Evolutionary conservation across 2,329 filamentous ascomycete species (phyloP).

Genomic region (Fusarium napiforme): DNA sequence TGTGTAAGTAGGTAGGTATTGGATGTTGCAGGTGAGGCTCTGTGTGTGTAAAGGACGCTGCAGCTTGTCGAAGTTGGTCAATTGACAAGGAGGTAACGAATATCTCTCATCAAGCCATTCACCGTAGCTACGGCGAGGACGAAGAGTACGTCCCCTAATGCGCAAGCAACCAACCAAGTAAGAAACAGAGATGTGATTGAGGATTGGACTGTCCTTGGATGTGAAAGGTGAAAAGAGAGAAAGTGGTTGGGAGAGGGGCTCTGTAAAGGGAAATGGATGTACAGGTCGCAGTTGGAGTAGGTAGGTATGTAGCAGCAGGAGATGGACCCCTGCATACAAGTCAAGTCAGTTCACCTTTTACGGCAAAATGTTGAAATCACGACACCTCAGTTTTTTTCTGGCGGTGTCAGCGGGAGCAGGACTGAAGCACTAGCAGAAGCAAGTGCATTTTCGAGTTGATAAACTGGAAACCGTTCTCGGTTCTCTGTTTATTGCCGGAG

Average conservation of each 20-base stretch:
- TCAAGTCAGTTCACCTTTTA: not conserved
- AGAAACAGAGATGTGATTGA: conserved; percentile 28
- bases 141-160: conserved; percentile 26
- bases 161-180: conserved; percentile 20
- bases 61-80: conserved; percentile 2
- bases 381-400: conserved; percentile 20
- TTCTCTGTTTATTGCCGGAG: conserved; percentile 25
- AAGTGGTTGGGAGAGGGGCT: conserved; percentile 37
- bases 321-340: conserved; percentile 25
- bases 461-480: conserved; percentile 1
- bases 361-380: conserved; percentile 15
- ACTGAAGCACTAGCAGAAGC: not conserved
- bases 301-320: not conserved
- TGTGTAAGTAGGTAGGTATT: not conserved
- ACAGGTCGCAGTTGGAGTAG: conserved; percentile 17
- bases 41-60: conserved; percentile 11
- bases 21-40: conserved; percentile 22
- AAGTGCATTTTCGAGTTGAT: not conserved
- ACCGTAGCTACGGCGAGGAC: conserved; percentile 25
- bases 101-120: conserved; percentile 35
- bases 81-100: conserved; percentile 24
- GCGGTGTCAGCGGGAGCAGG: conserved; percentile 13
- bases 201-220: conserved; percentile 12
- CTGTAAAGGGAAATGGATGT: conserved; percentile 23
- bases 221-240: conserved; percentile 27